Percentiles rank a stretch among this genome's conserved stretches.
phyloP scores from a whole-genome alignment of 106 monocot species.

The Acanthochlamys bracteata region DNA sequence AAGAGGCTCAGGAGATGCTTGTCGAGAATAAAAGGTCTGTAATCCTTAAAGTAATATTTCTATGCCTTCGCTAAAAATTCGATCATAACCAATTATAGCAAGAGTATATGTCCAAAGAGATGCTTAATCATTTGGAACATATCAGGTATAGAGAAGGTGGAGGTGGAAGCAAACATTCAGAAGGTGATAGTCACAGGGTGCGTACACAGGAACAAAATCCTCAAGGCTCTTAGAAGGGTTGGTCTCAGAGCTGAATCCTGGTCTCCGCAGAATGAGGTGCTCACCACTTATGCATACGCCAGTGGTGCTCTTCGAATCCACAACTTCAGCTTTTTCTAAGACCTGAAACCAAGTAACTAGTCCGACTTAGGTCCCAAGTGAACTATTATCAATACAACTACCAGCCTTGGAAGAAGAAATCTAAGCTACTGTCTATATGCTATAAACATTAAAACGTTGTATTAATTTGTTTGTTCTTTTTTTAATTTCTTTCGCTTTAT shows the following conservation, averaged over 20 bases:
- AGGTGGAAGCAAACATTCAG: slow-evolving; percentile 74
- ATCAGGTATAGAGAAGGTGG: slow-evolving; percentile 88
- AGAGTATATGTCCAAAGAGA: not conserved
- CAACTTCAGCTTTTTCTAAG: slow-evolving; percentile 23
- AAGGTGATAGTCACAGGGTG: slow-evolving; percentile 80
- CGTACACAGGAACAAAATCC: slow-evolving; percentile 73
- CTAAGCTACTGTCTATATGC: too few species aligned
- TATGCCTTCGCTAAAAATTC: too few species aligned
- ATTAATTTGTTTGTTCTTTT: slow-evolving; percentile 18
- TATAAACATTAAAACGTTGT: not conserved
- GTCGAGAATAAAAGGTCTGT: slow-evolving; percentile 78
- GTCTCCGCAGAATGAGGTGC: slow-evolving; percentile 85
- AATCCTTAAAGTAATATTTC: not conserved
- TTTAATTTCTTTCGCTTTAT: too few species aligned
- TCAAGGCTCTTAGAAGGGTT: slow-evolving; percentile 68
- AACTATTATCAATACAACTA: too few species aligned
- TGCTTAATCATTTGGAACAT: not conserved
- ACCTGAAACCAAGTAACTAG: too few species aligned
- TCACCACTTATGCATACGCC: slow-evolving; percentile 55
- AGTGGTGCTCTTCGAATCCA: slow-evolving; percentile 59
- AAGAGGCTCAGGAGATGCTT: slow-evolving; percentile 84
- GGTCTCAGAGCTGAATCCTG: slow-evolving; percentile 77
- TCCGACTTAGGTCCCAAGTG: too few species aligned
- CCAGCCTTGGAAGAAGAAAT: too few species aligned
- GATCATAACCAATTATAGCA: too few species aligned